These are phyloP conservation scores for Salix arbutifolia DNA, from an alignment of 345 rosid genomes.

Conservation along the genomic window DNA sequence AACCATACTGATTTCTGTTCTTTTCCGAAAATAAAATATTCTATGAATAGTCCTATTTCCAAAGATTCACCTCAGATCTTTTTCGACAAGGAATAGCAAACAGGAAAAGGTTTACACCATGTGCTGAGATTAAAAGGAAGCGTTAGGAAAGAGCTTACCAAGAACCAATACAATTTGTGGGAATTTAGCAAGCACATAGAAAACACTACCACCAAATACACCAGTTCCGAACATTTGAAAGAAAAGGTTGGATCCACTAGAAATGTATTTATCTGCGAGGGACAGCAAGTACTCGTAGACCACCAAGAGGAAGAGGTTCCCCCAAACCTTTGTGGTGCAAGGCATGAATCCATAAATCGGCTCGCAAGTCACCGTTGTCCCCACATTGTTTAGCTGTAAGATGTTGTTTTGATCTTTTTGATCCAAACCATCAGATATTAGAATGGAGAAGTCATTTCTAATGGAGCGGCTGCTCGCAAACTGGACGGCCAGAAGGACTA, in stretches of 20 bases:
- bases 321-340: conserved; percentile 49
- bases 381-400: not conserved
- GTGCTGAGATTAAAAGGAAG: not conserved
- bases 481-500: conserved; percentile 13
- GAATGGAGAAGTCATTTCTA: not conserved
- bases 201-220: conserved; percentile 42
- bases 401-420: not conserved
- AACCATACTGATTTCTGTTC: too few species aligned
- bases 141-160: conserved; percentile 20
- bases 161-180: conserved; percentile 40
- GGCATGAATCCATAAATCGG: conserved; percentile 47
- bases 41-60: not conserved
- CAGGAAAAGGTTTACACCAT: not conserved
- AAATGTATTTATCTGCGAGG: conserved; percentile 19
- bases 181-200: conserved; percentile 35
- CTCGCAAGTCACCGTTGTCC: conserved; percentile 36
- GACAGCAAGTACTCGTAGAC: conserved; percentile 43
- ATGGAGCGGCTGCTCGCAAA: conserved; percentile 19
- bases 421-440: conserved; percentile 16
- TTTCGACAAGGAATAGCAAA: not conserved
- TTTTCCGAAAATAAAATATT: too few species aligned
- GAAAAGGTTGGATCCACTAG: conserved; percentile 44
- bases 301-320: conserved; percentile 40
- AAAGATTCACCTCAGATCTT: not conserved
- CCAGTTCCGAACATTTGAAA: conserved; percentile 52